Base-by-base conservation (phyloP, 2,329 filamentous ascomycete genomes). In the Neonectria neomacrospora region DNA sequence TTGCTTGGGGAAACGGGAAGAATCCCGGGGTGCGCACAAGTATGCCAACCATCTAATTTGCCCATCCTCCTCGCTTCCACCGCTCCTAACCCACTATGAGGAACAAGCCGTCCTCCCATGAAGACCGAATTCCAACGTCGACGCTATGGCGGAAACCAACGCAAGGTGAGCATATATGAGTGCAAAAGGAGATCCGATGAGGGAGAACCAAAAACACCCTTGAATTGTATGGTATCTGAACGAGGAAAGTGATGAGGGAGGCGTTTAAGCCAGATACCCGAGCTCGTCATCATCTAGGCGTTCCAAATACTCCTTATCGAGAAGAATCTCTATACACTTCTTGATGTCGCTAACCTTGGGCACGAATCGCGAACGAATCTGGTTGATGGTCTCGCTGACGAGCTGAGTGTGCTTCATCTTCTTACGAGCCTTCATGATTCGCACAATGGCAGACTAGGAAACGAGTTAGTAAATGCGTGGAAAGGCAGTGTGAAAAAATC, bases 351-450 rank as follows among this genome's bases (percentile, higher is more conserved):
- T 85, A 30, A 99, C 87, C 81, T 97, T 97, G 42, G 96, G 96
- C 61, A 94, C 90, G 80, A 99, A 99, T 42, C 96, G 92, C 44
- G 89, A 90, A 77, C 92, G 93, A 78, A 99, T 97, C 80, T 98
- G 96, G 75, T 90, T 91, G 78, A 99, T 98, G 23, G 94, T 96
- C 81, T 99, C 96, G 75, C 93, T 91, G 58, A 99, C 94, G 12
- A 99, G 90, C 76, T 96, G 91, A 65, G 91, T 90, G 81, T 99
- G 95, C 88, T 97, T 98, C 93, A 98, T 96, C 82, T 91, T 93
- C 89, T 99, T 98, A 65, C 96, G 91, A 3, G 95, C 96, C 84
- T 99, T 99, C 96, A 99, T 99, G 83, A 99, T 97, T 75, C 96
- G 93, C 61, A 99, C 96, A 78, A 99, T 98, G 23, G 95, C 94